Percentiles rank a stretch among this genome's conserved stretches.
Conservation (phyloP, 768 basidiomycete species). For the Serendipita sp. region DNA sequence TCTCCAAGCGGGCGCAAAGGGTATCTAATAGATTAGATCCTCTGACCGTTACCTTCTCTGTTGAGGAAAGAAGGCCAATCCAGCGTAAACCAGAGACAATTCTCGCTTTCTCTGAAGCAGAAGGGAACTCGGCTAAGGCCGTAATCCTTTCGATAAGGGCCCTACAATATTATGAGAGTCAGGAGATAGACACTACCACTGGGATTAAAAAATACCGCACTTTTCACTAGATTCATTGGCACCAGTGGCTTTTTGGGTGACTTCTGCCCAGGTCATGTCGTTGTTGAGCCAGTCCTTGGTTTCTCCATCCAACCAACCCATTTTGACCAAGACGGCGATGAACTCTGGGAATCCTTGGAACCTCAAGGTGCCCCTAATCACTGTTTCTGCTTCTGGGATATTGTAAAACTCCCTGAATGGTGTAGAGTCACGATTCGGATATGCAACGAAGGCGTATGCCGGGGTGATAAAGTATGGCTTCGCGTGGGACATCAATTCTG, state of each 20-base stretch:
- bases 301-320: conserved; percentile 70
- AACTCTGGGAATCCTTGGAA: conserved; percentile 97
- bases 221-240: conserved; percentile 53
- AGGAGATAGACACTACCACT: conserved; percentile 3
- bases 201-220: conserved; percentile 24
- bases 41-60: conserved; percentile 40
- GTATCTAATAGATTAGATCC: conserved; percentile 79
- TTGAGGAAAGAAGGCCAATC: conserved; percentile 77
- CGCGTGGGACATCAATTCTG: conserved; percentile 78
- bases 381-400: conserved; percentile 86
- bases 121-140: conserved; percentile 55
- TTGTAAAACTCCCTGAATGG: conserved; percentile 83
- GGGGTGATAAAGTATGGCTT: conserved; percentile 91
- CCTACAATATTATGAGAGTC: conserved; percentile 4
- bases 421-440: conserved; percentile 89
- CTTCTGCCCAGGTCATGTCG: conserved; percentile 68
- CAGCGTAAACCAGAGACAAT: conserved; percentile 83
- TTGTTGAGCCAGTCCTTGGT: conserved; percentile 64
- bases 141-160: conserved; percentile 59
- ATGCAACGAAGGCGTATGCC: conserved; percentile 89
- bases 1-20: conserved; percentile 79
- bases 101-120: conserved; percentile 48
- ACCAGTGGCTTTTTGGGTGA: conserved; percentile 57
- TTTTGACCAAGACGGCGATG: conserved; percentile 66
- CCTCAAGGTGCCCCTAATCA: conserved; percentile 82